Evolutionary conservation across 2,329 filamentous ascomycete species (phyloP).

Genomic region (Alternaria postmessia): DNA sequence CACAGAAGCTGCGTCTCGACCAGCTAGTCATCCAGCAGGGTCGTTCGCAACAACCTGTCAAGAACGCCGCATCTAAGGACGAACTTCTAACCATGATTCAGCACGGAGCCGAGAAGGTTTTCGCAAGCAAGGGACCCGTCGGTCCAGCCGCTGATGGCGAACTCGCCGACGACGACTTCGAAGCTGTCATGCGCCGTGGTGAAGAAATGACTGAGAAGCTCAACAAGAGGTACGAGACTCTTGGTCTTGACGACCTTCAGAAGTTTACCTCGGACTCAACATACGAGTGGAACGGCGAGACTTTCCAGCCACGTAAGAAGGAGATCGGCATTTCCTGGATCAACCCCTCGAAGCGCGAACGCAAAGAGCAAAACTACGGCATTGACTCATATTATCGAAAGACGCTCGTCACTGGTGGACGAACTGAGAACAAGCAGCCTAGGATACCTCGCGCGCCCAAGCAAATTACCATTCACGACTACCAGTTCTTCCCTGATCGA

Average conservation of each 20-base stretch:
- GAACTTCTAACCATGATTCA: constrained; percentile 98
- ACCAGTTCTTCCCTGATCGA: constrained; percentile 91
- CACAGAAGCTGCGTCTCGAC: constrained; percentile 94
- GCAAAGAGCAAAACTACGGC: constrained; percentile 96
- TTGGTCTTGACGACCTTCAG: constrained; percentile 95
- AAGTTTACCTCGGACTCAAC: constrained; percentile 98
- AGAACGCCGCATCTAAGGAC: constrained; percentile 93
- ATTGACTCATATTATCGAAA: constrained; percentile 99
- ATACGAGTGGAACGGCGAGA: constrained; percentile 98
- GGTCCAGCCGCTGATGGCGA: constrained; percentile 68
- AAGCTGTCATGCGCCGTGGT: constrained; percentile 83
- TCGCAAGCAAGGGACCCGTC: constrained; percentile 74
- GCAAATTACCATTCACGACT: constrained; percentile 91
- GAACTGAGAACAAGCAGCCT: constrained; percentile 84
- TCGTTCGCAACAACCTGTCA: constrained; percentile 86
- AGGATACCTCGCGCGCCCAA: constrained; percentile 96
- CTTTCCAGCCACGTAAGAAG: constrained; percentile 84
- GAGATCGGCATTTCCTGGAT: constrained; percentile 96
- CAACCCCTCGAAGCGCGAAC: constrained; percentile 96
- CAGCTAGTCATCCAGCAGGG: constrained; percentile 98
- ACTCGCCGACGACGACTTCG: constrained; percentile 88
- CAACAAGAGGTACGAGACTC: constrained; percentile 93
- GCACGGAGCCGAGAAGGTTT: constrained; percentile 95
- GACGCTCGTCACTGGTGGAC: constrained; percentile 81
- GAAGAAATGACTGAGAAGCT: constrained; percentile 89